Percentiles rank a stretch among this genome's conserved stretches.
Conservation (phyloP, 2,329 filamentous ascomycete genomes). For the Scopulariopsis brevicaulis region DNA sequence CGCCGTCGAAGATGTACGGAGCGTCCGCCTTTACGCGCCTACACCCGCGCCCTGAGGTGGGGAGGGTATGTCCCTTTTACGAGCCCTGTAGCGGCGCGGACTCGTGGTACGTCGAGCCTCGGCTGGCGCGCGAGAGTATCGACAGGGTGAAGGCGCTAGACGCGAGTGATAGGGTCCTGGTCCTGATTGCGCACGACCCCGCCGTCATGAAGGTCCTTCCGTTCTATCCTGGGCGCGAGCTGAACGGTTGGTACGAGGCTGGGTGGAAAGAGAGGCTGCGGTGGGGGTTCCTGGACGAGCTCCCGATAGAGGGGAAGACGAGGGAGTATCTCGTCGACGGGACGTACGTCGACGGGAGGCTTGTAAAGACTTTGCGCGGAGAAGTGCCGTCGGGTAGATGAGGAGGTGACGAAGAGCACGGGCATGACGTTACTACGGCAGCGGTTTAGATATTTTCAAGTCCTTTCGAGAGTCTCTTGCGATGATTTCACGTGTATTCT, state of each 20-base stretch:
- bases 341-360: constrained; percentile 5
- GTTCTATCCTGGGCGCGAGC: neutral
- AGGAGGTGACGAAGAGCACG: too few relatives aligned
- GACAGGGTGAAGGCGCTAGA: constrained; percentile 6
- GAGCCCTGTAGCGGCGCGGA: constrained; percentile 4
- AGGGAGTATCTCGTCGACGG: constrained; percentile 4
- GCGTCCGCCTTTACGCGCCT: neutral
- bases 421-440: too few relatives aligned
- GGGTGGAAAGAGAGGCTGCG: constrained; percentile 2
- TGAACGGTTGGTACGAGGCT: constrained; percentile 4
- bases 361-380: constrained; percentile 3
- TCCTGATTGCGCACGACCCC: constrained; percentile 10
- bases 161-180: constrained; percentile 7
- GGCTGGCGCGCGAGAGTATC: constrained; percentile 6
- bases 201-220: constrained; percentile 1
- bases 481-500: too few relatives aligned
- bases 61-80: constrained; percentile 2
- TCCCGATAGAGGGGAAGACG: constrained; percentile 1
- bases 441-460: too few relatives aligned
- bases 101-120: constrained; percentile 9
- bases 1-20: neutral
- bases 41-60: neutral
- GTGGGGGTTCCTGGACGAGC: constrained; percentile 4
- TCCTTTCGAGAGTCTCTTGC: too few relatives aligned
- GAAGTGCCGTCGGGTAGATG: too few relatives aligned